Evolutionary conservation across 371 early-diverging fungal species (phyloP).

Genomic region (Enteropsectra breve): DNA sequence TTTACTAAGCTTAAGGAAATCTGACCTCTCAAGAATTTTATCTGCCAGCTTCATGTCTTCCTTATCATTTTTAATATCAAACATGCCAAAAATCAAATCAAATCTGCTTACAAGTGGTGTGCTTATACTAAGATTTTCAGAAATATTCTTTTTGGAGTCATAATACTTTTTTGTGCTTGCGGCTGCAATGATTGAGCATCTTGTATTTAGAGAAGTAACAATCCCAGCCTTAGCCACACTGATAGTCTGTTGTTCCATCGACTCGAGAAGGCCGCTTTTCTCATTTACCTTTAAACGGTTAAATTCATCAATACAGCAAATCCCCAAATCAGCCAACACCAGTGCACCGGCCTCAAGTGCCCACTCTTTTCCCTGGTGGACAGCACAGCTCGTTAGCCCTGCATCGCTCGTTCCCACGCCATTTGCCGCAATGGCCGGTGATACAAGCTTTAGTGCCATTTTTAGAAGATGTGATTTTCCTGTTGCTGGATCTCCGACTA

Average conservation of each 20-base stretch:
- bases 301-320: slow-evolving; percentile 99
- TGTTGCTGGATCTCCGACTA: slow-evolving; percentile 58
- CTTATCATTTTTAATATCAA: slow-evolving; percentile 19
- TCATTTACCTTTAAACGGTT: slow-evolving; percentile 60
- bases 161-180: slow-evolving; percentile 32
- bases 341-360: slow-evolving; percentile 85
- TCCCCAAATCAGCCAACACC: slow-evolving; percentile 87
- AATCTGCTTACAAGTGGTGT: slow-evolving; percentile 58
- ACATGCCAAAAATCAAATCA: slow-evolving; percentile 57
- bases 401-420: slow-evolving; percentile 58
- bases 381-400: slow-evolving; percentile 60
- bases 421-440: slow-evolving; percentile 51
- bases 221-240: slow-evolving; percentile 61
- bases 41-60: slow-evolving; percentile 28
- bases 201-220: slow-evolving; percentile 50
- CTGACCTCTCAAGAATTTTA: slow-evolving; percentile 22
- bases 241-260: slow-evolving; percentile 61
- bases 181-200: slow-evolving; percentile 58
- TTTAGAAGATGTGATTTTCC: slow-evolving; percentile 56
- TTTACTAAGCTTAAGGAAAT: slow-evolving; percentile 19
- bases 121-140: slow-evolving; percentile 48
- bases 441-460: slow-evolving; percentile 35
- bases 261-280: slow-evolving; percentile 57
- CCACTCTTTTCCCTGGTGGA: slow-evolving; percentile 59
- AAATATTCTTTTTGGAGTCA: slow-evolving; percentile 43